Percentiles rank a stretch among this genome's conserved stretches.
phyloP scores from a whole-genome alignment of 2,329 filamentous ascomycete species.

The Sporothrix pallida region DNA sequence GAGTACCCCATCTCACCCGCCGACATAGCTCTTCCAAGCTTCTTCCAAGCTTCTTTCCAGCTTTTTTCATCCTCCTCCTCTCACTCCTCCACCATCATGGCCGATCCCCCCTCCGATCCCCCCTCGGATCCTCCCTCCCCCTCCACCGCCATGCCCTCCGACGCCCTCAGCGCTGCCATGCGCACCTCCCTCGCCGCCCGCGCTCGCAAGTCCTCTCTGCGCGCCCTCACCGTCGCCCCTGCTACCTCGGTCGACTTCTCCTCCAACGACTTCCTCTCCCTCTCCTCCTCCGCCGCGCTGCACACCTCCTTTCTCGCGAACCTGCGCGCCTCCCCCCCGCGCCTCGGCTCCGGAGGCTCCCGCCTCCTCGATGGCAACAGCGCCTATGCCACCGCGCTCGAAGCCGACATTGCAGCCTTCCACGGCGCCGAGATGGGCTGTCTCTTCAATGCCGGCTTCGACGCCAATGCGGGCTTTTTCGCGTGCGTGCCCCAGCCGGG shows the following conservation, averaged over 20 bases:
- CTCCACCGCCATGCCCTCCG: background rate
- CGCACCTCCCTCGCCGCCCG: background rate
- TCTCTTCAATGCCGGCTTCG: constrained; percentile 66
- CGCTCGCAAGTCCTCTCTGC: constrained; percentile 25
- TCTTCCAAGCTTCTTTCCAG: background rate
- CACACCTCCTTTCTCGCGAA: constrained; percentile 52
- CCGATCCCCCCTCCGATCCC: background rate
- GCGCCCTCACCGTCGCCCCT: constrained; percentile 15
- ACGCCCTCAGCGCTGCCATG: constrained; percentile 1
- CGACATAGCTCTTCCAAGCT: background rate
- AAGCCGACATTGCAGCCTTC: constrained; percentile 54
- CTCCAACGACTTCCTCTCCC: constrained; percentile 80
- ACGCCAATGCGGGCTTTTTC: constrained; percentile 70
- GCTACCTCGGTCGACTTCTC: constrained; percentile 64
- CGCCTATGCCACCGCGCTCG: constrained; percentile 51
- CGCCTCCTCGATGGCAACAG: constrained; percentile 39
- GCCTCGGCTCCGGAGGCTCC: constrained; percentile 13
- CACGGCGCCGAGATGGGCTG: constrained; percentile 54
- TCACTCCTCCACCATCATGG: background rate
- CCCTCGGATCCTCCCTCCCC: background rate
- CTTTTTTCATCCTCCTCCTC: background rate
- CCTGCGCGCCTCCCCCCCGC: background rate
- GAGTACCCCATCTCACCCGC: background rate
- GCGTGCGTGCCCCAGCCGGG: constrained; percentile 63
- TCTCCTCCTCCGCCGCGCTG: constrained; percentile 53